Conservation (phyloP, 176 grass and related monocot genomes). For the Cenchrus americanus region DNA sequence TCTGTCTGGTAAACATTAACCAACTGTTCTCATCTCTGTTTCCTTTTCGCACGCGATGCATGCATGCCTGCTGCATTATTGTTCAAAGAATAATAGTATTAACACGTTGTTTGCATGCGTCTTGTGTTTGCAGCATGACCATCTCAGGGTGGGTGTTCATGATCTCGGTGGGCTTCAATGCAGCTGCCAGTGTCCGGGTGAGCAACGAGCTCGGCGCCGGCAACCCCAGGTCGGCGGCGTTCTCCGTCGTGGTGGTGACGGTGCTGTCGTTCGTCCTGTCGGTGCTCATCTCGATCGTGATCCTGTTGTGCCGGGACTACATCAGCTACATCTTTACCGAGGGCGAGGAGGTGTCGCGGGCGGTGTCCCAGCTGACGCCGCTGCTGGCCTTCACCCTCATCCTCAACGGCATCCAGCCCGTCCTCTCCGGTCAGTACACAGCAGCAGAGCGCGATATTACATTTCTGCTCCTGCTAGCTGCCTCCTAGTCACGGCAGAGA, state of each 20-base stretch:
- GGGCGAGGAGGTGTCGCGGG: slow-evolving; percentile 46
- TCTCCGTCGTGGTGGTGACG: slow-evolving; percentile 56
- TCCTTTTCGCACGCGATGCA: no score
- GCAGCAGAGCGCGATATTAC: not conserved
- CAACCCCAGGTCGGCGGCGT: slow-evolving; percentile 48
- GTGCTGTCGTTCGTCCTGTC: slow-evolving; percentile 39
- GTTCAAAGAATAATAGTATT: no score
- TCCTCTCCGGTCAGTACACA: slow-evolving; percentile 21
- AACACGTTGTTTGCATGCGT: no score
- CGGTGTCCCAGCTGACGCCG: slow-evolving; percentile 50
- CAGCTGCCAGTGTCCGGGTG: not conserved
- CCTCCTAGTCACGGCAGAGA: not conserved
- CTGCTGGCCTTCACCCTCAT: slow-evolving; percentile 44
- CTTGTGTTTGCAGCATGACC: not conserved
- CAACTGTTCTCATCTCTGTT: no score
- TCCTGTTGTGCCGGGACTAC: slow-evolving; percentile 46
- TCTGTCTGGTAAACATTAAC: slow-evolving; percentile 33
- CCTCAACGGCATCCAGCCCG: slow-evolving; percentile 42
- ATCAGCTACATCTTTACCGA: slow-evolving; percentile 70
- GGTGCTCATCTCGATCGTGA: slow-evolving; percentile 6
- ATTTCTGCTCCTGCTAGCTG: no score
- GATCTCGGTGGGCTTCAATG: slow-evolving; percentile 32
- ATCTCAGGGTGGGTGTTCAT: slow-evolving; percentile 26
- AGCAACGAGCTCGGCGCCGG: slow-evolving; percentile 56
- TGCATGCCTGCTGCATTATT: no score